Percentiles rank a stretch among this genome's conserved stretches.
These are phyloP conservation scores for Chalaropsis ovoidea DNA, from an alignment of 2,329 filamentous ascomycete species.

Conservation along the genomic window DNA sequence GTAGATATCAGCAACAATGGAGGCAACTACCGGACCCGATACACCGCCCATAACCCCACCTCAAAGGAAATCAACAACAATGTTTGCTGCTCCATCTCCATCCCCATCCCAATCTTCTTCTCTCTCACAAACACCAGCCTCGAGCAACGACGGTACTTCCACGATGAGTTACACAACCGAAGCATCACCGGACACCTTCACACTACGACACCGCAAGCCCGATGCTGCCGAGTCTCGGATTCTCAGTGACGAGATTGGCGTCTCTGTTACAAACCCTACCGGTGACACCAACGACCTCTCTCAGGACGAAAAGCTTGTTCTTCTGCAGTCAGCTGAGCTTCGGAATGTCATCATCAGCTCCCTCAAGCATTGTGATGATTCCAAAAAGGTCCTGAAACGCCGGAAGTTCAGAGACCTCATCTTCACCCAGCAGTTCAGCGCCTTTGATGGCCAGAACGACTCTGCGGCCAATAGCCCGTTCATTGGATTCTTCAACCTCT, in stretches of 20 bases:
- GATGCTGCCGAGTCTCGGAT: slow-evolving; percentile 18
- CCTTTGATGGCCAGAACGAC: slow-evolving; percentile 64
- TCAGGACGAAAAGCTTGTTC: slow-evolving; percentile 26
- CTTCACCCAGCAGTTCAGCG: slow-evolving; percentile 62
- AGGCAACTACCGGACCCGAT: slow-evolving; percentile 12
- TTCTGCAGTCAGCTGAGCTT: slow-evolving; percentile 22
- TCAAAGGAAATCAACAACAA: slow-evolving; percentile 8
- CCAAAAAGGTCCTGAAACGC: slow-evolving; percentile 15
- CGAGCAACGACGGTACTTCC: background rate
- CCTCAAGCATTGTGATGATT: slow-evolving; percentile 10
- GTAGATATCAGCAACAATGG: slow-evolving; percentile 1
- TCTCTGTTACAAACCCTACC: slow-evolving; percentile 19
- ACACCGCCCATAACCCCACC: slow-evolving; percentile 21
- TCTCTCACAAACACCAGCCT: background rate
- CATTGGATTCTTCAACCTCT: slow-evolving; percentile 68
- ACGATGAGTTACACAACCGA: background rate
- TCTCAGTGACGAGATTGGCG: slow-evolving; percentile 26
- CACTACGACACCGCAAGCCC: slow-evolving; percentile 16
- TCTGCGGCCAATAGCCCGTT: slow-evolving; percentile 57
- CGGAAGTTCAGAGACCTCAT: slow-evolving; percentile 43
- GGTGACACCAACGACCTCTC: slow-evolving; percentile 28
- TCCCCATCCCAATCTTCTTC: background rate
- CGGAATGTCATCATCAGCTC: slow-evolving; percentile 18
- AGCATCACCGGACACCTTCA: background rate
- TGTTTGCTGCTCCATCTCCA: slow-evolving; percentile 22